Percentiles rank a stretch among this genome's conserved stretches.
Conservation (phyloP, 768 basidiomycete genomes). For the Boletellus ananas region DNA sequence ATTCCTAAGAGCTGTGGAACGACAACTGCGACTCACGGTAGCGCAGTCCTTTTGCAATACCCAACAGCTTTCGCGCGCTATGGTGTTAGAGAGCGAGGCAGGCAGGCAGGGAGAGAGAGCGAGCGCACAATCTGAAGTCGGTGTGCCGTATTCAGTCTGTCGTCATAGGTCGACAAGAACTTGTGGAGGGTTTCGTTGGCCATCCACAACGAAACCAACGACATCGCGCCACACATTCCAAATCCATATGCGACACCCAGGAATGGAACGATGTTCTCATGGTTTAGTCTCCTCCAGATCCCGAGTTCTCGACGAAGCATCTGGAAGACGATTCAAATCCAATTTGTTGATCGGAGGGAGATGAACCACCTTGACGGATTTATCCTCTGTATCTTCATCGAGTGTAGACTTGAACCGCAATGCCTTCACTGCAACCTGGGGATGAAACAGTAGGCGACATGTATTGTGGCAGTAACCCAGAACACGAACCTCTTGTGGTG, state of each 20-base stretch:
- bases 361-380: background rate
- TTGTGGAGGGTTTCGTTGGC: constrained; percentile 18
- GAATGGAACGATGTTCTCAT: constrained; percentile 2
- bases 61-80: background rate
- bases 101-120: constrained; percentile 3
- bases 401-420: constrained; percentile 1
- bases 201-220: constrained; percentile 26
- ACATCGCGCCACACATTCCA: background rate
- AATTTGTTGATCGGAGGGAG: too few species aligned
- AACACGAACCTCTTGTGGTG: background rate
- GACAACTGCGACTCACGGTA: background rate
- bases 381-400: background rate
- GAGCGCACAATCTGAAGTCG: constrained; percentile 7
- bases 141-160: background rate
- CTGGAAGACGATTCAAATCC: background rate
- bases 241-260: background rate
- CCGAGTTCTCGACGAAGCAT: constrained; percentile 5
- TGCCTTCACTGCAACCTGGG: constrained; percentile 7
- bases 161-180: constrained; percentile 11
- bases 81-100: background rate
- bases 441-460: background rate
- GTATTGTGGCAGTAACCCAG: too few species aligned
- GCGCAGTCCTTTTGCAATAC: background rate
- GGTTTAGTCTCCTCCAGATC: constrained; percentile 6
- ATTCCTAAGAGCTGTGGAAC: background rate